phyloP scores from a whole-genome alignment of 2,329 filamentous ascomycete species.

The Botrytis fabae region DNA sequence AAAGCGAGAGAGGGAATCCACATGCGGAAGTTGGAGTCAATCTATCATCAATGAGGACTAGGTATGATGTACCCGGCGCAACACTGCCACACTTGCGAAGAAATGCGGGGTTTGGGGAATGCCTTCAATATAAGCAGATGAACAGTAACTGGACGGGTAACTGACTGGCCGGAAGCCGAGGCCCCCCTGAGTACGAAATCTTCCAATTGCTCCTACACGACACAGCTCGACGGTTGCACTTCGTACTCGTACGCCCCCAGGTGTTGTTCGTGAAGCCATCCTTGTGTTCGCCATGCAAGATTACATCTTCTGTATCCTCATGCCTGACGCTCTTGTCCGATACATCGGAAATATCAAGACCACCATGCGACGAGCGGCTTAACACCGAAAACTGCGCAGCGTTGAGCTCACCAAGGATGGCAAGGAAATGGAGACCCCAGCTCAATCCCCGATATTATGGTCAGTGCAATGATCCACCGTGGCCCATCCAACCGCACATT shows the following conservation, averaged over 20 bases:
- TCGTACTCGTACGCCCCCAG: not conserved
- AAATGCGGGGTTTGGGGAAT: conserved; percentile 9
- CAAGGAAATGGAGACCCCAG: not conserved
- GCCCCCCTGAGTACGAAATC: not conserved
- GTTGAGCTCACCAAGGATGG: not conserved
- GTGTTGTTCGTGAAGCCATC: not conserved
- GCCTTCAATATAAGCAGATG: not conserved
- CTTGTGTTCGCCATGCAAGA: no score
- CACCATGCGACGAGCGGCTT: not conserved
- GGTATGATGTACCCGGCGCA: not conserved
- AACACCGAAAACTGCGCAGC: not conserved
- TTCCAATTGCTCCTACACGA: not conserved
- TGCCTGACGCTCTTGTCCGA: not conserved
- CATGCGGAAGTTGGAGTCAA: not conserved
- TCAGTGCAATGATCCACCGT: not conserved
- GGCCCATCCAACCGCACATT: not conserved
- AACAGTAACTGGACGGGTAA: not conserved
- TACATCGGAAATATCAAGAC: not conserved
- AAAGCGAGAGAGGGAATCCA: not conserved
- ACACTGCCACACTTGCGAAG: not conserved
- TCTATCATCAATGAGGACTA: not conserved
- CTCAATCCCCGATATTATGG: not conserved
- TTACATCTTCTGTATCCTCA: not conserved
- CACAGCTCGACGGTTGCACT: not conserved
- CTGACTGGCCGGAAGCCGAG: not conserved